phyloP scores from a whole-genome alignment of 2,329 filamentous ascomycete genomes.

The Aspergillus bombycis region DNA sequence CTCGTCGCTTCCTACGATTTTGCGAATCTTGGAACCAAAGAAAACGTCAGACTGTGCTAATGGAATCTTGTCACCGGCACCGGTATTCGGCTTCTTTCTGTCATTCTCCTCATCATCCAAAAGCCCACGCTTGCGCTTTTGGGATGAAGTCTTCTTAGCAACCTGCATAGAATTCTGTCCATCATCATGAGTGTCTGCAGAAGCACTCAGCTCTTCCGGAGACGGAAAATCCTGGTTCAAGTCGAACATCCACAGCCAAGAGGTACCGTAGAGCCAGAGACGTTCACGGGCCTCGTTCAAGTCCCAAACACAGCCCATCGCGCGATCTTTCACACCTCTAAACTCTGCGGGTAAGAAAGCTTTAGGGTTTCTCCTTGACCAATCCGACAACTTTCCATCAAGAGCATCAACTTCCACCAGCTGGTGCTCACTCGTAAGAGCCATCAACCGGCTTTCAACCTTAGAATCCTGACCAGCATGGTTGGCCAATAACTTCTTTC shows the following conservation, averaged over 20 bases:
- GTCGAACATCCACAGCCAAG: conserved; percentile 92
- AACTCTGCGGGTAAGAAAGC: conserved; percentile 74
- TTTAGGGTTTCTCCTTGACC: conserved; percentile 83
- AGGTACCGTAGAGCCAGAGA: conserved; percentile 84
- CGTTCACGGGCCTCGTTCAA: conserved; percentile 60
- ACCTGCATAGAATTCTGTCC: conserved; percentile 25
- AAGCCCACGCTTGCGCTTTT: conserved; percentile 49
- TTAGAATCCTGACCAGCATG: conserved; percentile 43
- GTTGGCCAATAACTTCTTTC: conserved; percentile 43
- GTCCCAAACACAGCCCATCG: conserved; percentile 86
- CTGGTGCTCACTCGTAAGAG: conserved; percentile 67
- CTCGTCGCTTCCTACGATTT: conserved; percentile 46
- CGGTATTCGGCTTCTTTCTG: conserved; percentile 51
- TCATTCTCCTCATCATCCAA: conserved; percentile 46
- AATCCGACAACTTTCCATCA: conserved; percentile 76
- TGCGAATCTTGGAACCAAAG: conserved; percentile 53
- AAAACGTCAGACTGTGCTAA: conserved; percentile 47
- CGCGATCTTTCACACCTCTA: conserved; percentile 72
- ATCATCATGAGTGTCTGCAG: conserved; percentile 28
- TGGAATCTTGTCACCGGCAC: conserved; percentile 59
- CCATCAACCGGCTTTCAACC: conserved; percentile 58
- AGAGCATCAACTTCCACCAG: conserved; percentile 79
- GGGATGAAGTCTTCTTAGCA: conserved; percentile 22
- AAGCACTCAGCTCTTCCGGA: conserved; percentile 32
- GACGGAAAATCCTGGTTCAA: conserved; percentile 68